Conservation (phyloP, 495 filamentous ascomycete genomes). For the Talaromyces nanjingensis region DNA sequence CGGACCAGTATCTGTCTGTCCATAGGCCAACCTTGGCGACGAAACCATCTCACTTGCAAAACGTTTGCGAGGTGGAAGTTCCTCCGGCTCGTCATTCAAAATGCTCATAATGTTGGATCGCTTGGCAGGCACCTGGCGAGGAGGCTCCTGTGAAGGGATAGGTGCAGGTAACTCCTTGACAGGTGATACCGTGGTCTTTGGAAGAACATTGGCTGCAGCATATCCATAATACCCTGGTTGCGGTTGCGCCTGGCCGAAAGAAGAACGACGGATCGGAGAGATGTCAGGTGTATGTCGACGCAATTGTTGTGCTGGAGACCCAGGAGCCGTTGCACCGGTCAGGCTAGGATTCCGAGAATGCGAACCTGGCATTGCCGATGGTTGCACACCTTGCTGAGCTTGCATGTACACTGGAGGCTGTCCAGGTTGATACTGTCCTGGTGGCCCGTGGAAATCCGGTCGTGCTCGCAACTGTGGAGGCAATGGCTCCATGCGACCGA, state of each 20-base stretch:
- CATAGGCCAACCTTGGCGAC: slow-evolving; percentile 23
- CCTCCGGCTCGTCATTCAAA: slow-evolving; percentile 50
- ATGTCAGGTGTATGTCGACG: slow-evolving; percentile 29
- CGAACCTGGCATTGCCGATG: slow-evolving; percentile 15
- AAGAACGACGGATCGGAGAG: slow-evolving; percentile 32
- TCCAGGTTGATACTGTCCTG: slow-evolving; percentile 12
- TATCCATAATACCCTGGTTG: neutral
- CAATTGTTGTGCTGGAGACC: slow-evolving; percentile 28
- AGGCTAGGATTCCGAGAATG: slow-evolving; percentile 39
- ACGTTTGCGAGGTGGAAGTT: slow-evolving; percentile 47
- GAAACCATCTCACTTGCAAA: slow-evolving; percentile 33
- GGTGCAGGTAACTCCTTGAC: slow-evolving; percentile 33
- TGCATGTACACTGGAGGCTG: slow-evolving; percentile 2
- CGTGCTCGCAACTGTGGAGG: slow-evolving; percentile 20
- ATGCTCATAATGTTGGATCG: slow-evolving; percentile 55
- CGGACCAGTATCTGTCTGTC: slow-evolving; percentile 13
- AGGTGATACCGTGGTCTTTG: slow-evolving; percentile 24
- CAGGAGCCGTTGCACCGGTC: slow-evolving; percentile 23
- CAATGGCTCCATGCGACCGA: slow-evolving; percentile 32
- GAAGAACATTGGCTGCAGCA: slow-evolving; percentile 3
- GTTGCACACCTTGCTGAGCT: slow-evolving; percentile 2
- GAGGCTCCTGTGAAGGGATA: slow-evolving; percentile 34
- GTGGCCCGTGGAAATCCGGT: neutral
- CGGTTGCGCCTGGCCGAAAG: slow-evolving; percentile 27
- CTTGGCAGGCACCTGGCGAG: slow-evolving; percentile 46